Conservation (phyloP, 2,329 filamentous ascomycete species). For the Paraphoma sp. region DNA sequence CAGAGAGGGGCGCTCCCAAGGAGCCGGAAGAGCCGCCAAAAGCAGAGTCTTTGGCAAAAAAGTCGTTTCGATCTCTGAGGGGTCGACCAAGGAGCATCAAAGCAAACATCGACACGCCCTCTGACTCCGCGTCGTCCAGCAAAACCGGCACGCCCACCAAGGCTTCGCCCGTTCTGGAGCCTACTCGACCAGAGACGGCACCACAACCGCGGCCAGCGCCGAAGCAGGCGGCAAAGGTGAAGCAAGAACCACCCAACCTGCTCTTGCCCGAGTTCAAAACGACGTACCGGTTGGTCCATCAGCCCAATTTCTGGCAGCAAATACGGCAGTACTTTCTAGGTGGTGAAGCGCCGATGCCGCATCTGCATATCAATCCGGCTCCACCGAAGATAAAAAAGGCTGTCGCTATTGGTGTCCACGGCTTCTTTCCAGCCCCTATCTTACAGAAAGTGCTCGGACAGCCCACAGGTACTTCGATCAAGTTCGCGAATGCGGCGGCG, state of each 20-base stretch:
- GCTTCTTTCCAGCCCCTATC: conserved; percentile 86
- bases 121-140: conserved; percentile 36
- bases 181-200: conserved; percentile 32
- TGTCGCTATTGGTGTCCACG: conserved; percentile 92
- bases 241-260: conserved; percentile 62
- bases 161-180: conserved; percentile 33
- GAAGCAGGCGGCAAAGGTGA: conserved; percentile 30
- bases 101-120: conserved; percentile 19
- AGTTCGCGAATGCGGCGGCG: conserved; percentile 87
- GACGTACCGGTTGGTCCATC: conserved; percentile 64
- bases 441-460: conserved; percentile 92
- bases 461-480: conserved; percentile 91
- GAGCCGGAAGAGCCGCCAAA: conserved; percentile 19
- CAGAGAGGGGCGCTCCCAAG: conserved; percentile 26
- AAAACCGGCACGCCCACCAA: conserved; percentile 46
- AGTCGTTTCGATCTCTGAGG: conserved; percentile 40
- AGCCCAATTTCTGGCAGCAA: conserved; percentile 54
- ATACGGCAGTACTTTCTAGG: conserved; percentile 50
- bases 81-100: conserved; percentile 36
- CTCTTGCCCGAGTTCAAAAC: conserved; percentile 72
- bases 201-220: conserved; percentile 33
- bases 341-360: conserved; percentile 63
- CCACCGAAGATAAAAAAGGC: conserved; percentile 80
- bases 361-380: conserved; percentile 75
- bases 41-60: conserved; percentile 31